Evolutionary conservation across 2,329 filamentous ascomycete genomes (phyloP).

Genomic region (Pyricularia sp.): DNA sequence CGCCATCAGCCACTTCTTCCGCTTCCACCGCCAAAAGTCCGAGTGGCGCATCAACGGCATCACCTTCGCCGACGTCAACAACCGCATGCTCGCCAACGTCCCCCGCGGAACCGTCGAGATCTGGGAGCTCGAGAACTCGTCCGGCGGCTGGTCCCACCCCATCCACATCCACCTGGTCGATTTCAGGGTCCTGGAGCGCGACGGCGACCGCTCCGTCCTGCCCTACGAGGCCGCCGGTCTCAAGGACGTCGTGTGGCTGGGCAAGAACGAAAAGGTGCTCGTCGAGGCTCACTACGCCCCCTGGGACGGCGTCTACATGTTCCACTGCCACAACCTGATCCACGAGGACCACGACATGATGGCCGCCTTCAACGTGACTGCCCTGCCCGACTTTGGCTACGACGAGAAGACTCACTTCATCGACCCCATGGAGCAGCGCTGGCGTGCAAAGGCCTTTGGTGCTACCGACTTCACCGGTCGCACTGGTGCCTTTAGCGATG

Average conservation of each 20-base stretch:
- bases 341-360: slow-evolving; percentile 34
- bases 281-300: slow-evolving; percentile 38
- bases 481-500: slow-evolving; percentile 12
- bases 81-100: slow-evolving; percentile 35
- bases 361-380: slow-evolving; percentile 30
- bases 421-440: slow-evolving; percentile 24
- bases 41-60: slow-evolving; percentile 40
- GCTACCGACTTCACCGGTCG: slow-evolving; percentile 12
- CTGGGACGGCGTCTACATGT: slow-evolving; percentile 39
- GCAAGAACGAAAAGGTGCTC: slow-evolving; percentile 32
- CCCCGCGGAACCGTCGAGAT: slow-evolving; percentile 32
- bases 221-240: slow-evolving; percentile 41
- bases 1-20: slow-evolving; percentile 28
- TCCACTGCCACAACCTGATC: slow-evolving; percentile 33
- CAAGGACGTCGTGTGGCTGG: slow-evolving; percentile 46
- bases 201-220: slow-evolving; percentile 25
- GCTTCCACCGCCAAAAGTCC: slow-evolving; percentile 28
- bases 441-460: slow-evolving; percentile 17
- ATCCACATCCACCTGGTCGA: slow-evolving; percentile 47
- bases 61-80: slow-evolving; percentile 29
- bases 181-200: slow-evolving; percentile 38
- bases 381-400: slow-evolving; percentile 24
- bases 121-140: slow-evolving; percentile 36
- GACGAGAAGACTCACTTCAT: slow-evolving; percentile 19
- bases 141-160: slow-evolving; percentile 38